Conservation (phyloP, 192 early-diverging fungal species). For the Coemansia aciculifera region DNA sequence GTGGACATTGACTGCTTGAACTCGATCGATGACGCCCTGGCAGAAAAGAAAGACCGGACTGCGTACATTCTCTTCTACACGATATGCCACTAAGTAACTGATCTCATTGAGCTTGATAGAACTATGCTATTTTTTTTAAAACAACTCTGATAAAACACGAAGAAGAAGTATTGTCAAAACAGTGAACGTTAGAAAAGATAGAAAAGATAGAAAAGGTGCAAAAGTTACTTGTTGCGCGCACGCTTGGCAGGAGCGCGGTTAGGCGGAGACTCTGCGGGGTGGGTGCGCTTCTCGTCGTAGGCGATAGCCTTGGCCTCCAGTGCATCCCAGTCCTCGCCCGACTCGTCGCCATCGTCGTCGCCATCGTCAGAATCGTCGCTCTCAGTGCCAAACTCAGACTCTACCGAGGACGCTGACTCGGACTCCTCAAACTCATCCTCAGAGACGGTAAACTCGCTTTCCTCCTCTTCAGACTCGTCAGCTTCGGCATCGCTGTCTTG, state of each 20-base stretch:
- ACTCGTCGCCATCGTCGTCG: slow-evolving; percentile 59
- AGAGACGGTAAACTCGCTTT: slow-evolving; percentile 65
- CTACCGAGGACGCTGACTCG: slow-evolving; percentile 51
- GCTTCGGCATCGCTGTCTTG: slow-evolving; percentile 62
- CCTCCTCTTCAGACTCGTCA: slow-evolving; percentile 60
- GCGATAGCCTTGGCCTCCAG: slow-evolving; percentile 75
- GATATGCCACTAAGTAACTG: slow-evolving; percentile 10
- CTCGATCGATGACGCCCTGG: slow-evolving; percentile 36
- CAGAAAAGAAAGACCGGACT: slow-evolving; percentile 49
- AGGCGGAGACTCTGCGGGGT: slow-evolving; percentile 14
- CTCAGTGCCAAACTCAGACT: slow-evolving; percentile 56
- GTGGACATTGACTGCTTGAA: slow-evolving; percentile 61
- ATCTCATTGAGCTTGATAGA: not conserved
- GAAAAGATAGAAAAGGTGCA: not conserved
- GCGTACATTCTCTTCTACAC: slow-evolving; percentile 57
- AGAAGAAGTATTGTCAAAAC: not conserved
- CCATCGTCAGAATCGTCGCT: slow-evolving; percentile 40
- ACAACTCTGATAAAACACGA: not conserved
- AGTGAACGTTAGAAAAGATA: too few relatives aligned
- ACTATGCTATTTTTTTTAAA: not conserved
- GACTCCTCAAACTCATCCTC: slow-evolving; percentile 60
- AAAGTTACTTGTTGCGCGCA: slow-evolving; percentile 31
- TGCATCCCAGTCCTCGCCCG: slow-evolving; percentile 81
- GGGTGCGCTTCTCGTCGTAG: slow-evolving; percentile 46
- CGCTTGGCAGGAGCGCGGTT: slow-evolving; percentile 38